Conservation (phyloP, 179 eudicot species). For the Amaranthus tricolor region DNA sequence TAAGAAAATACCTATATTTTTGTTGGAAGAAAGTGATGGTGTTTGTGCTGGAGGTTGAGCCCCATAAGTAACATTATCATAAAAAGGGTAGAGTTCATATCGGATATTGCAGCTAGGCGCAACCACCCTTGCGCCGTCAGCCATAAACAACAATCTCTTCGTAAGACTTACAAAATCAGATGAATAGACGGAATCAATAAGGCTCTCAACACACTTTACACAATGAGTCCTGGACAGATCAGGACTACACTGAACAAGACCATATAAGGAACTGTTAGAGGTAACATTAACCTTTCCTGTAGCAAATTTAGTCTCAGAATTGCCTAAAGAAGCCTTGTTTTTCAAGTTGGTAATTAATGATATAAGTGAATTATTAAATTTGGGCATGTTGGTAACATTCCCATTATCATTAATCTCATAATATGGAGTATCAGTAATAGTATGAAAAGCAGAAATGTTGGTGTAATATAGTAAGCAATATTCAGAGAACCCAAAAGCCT, state of each 20-base stretch:
- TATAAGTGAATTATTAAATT: conserved; percentile 18
- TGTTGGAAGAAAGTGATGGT: background rate
- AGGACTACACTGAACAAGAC: conserved; percentile 49
- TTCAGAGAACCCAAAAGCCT: conserved; percentile 31
- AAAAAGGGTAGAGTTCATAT: conserved; percentile 2
- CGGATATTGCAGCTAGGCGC: conserved; percentile 6
- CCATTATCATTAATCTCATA: background rate
- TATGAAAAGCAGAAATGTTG: conserved; percentile 11
- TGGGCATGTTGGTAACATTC: background rate
- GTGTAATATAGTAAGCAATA: conserved; percentile 28
- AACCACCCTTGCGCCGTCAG: background rate
- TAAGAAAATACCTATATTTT: background rate
- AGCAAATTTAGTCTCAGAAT: conserved; percentile 36
- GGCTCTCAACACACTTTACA: background rate
- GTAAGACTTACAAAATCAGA: background rate
- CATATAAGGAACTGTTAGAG: conserved; percentile 24
- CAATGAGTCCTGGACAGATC: conserved; percentile 34
- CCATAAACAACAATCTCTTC: background rate
- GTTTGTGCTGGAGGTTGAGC: background rate
- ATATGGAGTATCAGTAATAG: background rate
- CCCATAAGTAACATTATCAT: background rate
- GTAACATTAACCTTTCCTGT: conserved; percentile 10
- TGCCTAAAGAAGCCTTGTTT: conserved; percentile 27
- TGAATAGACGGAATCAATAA: background rate
- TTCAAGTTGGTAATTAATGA: conserved; percentile 22